Percentiles rank a stretch among this genome's conserved stretches.
These are phyloP conservation scores for Sugiyamaella valdiviana DNA, from an alignment of 805 yeast genomes.

Conservation along the genomic window DNA sequence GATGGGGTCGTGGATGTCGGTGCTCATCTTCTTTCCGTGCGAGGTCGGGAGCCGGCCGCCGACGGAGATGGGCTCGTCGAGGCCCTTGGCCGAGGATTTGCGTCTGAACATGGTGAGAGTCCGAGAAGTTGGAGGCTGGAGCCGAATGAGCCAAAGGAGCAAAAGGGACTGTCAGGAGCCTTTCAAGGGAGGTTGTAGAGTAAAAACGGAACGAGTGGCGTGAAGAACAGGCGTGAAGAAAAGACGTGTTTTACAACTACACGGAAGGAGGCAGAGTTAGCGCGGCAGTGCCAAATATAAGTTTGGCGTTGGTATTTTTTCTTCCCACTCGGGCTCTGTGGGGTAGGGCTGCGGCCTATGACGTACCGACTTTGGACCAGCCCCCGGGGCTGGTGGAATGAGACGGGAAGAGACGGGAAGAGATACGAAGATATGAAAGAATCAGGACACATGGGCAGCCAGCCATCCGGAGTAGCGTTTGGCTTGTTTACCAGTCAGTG, in stretches of 20 bases:
- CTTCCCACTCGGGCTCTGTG: too few relatives aligned
- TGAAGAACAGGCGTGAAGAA: background rate
- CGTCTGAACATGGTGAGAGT: conserved; percentile 15
- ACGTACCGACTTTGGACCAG: too few relatives aligned
- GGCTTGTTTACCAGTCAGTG: too few relatives aligned
- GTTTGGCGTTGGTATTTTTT: too few relatives aligned
- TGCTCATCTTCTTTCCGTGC: conserved; percentile 4
- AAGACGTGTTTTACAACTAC: too few relatives aligned
- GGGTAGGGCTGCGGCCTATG: too few relatives aligned
- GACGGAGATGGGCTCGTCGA: conserved; percentile 5
- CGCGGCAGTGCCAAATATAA: background rate
- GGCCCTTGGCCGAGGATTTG: conserved; percentile 5
- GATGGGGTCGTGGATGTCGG: conserved; percentile 77
- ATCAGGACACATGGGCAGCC: too few relatives aligned
- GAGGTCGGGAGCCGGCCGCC: conserved; percentile 1
- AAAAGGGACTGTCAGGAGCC: background rate
- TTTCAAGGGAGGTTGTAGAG: background rate
- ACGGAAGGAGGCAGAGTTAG: background rate
- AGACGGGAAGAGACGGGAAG: too few relatives aligned
- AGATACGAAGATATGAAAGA: too few relatives aligned
- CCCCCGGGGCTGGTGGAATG: too few relatives aligned
- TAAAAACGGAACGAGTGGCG: background rate
- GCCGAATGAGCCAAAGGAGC: background rate
- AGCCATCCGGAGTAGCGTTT: too few relatives aligned
- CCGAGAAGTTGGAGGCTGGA: background rate